Evolutionary conservation across 2,329 filamentous ascomycete species (phyloP), one percentile per base, ranked within the genome.

Genomic region (Ilyonectria mors-panacis): DNA sequence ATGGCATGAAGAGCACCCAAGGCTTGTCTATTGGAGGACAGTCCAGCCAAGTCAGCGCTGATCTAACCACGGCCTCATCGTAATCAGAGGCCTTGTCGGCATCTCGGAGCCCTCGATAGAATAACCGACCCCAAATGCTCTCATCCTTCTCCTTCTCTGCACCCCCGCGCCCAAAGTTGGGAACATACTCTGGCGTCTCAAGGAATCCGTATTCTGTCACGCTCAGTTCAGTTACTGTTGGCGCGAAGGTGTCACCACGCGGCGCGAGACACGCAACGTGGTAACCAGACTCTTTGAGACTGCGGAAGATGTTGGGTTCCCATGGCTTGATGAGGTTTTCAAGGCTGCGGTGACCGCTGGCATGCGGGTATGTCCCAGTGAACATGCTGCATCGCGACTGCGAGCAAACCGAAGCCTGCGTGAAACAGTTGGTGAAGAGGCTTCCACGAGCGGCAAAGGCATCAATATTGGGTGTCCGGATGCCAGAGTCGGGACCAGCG

Each of bases 341-440:
- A 5, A 85, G 79, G 26, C 77, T 82, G 28, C 84, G 80, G 69
- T 86, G 83, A 1, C 84, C 83, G 23, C 74, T 79, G 15, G 85
- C 82, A 58, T 85, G 84, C 0, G 83, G 82, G 55, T 85, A 85
- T 9, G 77, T 78, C 13, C 83, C 84, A 0, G 83, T 86, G 63
- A 85, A 85, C 78, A 85, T 84, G 67, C 77, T 81, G 69, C 83
- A 84, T 62, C 84, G 77, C 5, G 82, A 84, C 64, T 85, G 84
- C 0, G 82, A 80, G 75, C 84, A 85, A 0, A 85, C 82, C 0
- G 83, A 82, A 2, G 84, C 83, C 64, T 86, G 84, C 0, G 77
- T 75, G 72, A 81, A 86, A 68, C 80, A 83, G 60, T 86, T 85
- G 21, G 81, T 84, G 67, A 85, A 85, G 1, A 78, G 78, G 3